These are phyloP conservation scores for Adansonia rubrostipa DNA, from an alignment of 441 rosid species.

Conservation along the genomic window DNA sequence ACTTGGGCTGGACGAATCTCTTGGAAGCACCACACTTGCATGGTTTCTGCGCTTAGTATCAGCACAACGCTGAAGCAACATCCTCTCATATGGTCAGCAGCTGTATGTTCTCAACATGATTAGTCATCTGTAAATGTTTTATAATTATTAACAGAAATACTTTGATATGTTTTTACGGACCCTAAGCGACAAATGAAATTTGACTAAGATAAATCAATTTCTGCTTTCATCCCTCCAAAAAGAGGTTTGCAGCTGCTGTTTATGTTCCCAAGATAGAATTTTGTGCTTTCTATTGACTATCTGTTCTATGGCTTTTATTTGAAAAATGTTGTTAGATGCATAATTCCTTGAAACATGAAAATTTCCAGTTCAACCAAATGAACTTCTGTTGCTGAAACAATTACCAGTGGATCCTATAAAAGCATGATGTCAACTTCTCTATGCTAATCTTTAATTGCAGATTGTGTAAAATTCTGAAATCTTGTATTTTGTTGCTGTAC, in stretches of 20 bases:
- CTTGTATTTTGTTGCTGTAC: constrained; percentile 19
- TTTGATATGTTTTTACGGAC: constrained; percentile 13
- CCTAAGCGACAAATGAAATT: constrained; percentile 10
- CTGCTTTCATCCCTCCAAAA: neutral
- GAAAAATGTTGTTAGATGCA: constrained; percentile 11
- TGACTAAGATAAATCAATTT: constrained; percentile 10
- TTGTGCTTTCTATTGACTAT: neutral
- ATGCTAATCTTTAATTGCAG: constrained; percentile 19
- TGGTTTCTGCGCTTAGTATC: constrained; percentile 95
- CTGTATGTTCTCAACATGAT: constrained; percentile 57
- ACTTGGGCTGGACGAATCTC: constrained; percentile 97
- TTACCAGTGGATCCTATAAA: neutral
- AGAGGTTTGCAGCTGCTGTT: neutral
- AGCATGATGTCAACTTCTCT: constrained; percentile 9
- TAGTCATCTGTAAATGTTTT: constrained; percentile 24
- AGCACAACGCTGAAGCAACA: constrained; percentile 94
- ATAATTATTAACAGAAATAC: neutral
- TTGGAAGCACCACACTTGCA: constrained; percentile 98
- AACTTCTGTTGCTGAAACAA: constrained; percentile 3
- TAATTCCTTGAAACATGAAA: constrained; percentile 18
- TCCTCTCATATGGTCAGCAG: constrained; percentile 95
- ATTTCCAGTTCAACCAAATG: neutral
- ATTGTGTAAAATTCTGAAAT: constrained; percentile 20
- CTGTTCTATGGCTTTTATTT: neutral
- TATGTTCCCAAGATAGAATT: neutral